phyloP scores from a whole-genome alignment of 2,329 filamentous ascomycete species.

The Paraconiothyrium brasiliense region DNA sequence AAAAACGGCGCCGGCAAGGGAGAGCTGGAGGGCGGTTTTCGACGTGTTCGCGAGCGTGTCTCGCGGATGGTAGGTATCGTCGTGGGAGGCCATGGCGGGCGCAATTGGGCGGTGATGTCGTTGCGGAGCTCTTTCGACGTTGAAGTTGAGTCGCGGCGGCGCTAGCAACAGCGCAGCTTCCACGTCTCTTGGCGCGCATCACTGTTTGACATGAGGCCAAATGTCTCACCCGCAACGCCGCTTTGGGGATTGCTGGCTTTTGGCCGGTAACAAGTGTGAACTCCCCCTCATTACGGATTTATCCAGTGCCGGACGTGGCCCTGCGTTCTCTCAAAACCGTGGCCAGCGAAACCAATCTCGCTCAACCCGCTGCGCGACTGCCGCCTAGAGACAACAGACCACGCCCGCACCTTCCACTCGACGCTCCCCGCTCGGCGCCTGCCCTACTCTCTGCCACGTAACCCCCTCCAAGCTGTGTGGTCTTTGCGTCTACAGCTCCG shows the following conservation, averaged over 20 bases:
- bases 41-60: conserved; percentile 76
- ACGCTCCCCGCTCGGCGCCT: background rate
- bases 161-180: conserved; percentile 16
- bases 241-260: conserved; percentile 6
- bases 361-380: conserved; percentile 4
- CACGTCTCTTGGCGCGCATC: conserved; percentile 13
- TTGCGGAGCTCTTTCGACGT: conserved; percentile 28
- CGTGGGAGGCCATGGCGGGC: conserved; percentile 49
- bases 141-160: conserved; percentile 25
- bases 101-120: conserved; percentile 33
- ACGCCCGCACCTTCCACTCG: conserved; percentile 5
- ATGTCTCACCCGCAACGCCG: conserved; percentile 22
- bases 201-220: conserved; percentile 3
- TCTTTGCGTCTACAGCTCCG: background rate
- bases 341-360: conserved; percentile 2
- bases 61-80: conserved; percentile 70
- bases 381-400: conserved; percentile 14
- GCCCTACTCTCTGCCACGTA: background rate
- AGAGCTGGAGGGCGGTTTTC: conserved; percentile 71
- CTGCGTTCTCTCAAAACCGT: background rate
- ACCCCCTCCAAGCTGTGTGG: conserved; percentile 7
- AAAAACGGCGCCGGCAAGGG: conserved; percentile 73
- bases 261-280: background rate
- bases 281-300: background rate
- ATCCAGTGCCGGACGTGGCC: background rate